Conservation (phyloP, 495 filamentous ascomycete species). For the Tuber magnatum region DNA sequence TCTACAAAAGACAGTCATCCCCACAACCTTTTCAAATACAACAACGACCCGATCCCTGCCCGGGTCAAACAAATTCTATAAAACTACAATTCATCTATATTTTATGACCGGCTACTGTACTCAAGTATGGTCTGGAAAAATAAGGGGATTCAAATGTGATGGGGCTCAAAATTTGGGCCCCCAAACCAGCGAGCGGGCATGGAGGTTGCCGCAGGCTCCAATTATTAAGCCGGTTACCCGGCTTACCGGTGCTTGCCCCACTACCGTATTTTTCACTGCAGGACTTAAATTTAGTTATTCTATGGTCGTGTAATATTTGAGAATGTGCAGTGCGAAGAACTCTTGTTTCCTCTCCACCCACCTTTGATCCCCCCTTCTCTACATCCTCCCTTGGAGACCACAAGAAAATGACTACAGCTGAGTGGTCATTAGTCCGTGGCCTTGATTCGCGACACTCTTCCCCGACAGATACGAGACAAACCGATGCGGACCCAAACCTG, state of each 20-base stretch:
- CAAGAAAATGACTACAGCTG: neutral
- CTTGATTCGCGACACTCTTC: neutral
- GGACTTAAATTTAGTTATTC: too few relatives aligned
- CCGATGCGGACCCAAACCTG: neutral
- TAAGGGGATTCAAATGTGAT: neutral
- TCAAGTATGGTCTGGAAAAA: neutral
- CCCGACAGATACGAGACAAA: neutral
- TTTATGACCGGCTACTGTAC: neutral
- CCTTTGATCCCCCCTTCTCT: neutral
- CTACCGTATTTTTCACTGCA: too few relatives aligned
- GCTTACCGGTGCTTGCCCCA: neutral
- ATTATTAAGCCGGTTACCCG: neutral
- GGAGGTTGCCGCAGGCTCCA: neutral
- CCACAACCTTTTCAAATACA: neutral
- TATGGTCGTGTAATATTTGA: too few relatives aligned
- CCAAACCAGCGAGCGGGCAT: neutral
- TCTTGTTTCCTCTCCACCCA: neutral
- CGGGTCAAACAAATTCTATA: neutral
- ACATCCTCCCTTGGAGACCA: neutral
- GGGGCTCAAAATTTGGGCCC: neutral
- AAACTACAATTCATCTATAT: neutral
- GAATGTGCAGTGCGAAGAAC: neutral
- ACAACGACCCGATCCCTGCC: neutral
- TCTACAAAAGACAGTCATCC: neutral
- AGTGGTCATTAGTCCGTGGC: constrained; percentile 31